A percentile compares a stretch with the other conserved stretches of the same genome.
These are phyloP conservation scores for Mycena vulgaris DNA, from an alignment of 768 basidiomycete genomes.

Conservation along the genomic window DNA sequence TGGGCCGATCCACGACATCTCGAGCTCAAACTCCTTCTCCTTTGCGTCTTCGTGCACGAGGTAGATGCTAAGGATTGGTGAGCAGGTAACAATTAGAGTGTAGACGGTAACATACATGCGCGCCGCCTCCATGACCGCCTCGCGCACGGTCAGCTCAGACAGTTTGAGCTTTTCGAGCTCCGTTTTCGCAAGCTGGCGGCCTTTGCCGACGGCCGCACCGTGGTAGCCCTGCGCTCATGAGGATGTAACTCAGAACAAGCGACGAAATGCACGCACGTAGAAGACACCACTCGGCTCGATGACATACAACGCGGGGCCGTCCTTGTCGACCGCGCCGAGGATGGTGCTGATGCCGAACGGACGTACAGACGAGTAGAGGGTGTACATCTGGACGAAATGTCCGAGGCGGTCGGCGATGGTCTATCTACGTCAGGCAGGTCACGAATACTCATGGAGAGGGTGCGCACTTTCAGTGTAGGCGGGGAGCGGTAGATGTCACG, in stretches of 20 bases:
- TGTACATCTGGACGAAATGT: conserved; percentile 95
- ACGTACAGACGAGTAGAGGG: conserved; percentile 97
- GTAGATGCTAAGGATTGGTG: conserved; percentile 79
- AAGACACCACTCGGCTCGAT: conserved; percentile 96
- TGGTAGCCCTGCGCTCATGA: conserved; percentile 82
- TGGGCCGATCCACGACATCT: conserved; percentile 95
- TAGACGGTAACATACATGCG: conserved; percentile 79
- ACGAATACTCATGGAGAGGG: not conserved
- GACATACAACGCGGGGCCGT: conserved; percentile 88
- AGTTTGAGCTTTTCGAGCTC: conserved; percentile 97
- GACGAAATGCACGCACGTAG: conserved; percentile 67
- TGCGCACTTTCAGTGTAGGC: conserved; percentile 82
- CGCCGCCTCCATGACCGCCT: conserved; percentile 94
- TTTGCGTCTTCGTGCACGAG: conserved; percentile 98
- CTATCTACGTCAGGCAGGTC: conserved; percentile 39
- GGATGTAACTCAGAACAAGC: conserved; percentile 1
- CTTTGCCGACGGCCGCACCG: conserved; percentile 97
- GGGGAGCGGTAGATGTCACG: conserved; percentile 82
- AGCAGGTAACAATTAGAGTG: not conserved
- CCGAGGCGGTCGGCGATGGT: conserved; percentile 80
- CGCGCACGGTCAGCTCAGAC: conserved; percentile 80
- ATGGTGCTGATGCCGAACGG: conserved; percentile 98
- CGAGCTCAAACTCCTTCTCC: conserved; percentile 98
- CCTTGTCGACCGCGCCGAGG: conserved; percentile 90
- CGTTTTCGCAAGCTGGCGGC: conserved; percentile 97